Percentiles rank a stretch among this genome's conserved stretches.
phyloP scores from a whole-genome alignment of 176 grass and related monocot species.

The Saccharum spontaneum region DNA sequence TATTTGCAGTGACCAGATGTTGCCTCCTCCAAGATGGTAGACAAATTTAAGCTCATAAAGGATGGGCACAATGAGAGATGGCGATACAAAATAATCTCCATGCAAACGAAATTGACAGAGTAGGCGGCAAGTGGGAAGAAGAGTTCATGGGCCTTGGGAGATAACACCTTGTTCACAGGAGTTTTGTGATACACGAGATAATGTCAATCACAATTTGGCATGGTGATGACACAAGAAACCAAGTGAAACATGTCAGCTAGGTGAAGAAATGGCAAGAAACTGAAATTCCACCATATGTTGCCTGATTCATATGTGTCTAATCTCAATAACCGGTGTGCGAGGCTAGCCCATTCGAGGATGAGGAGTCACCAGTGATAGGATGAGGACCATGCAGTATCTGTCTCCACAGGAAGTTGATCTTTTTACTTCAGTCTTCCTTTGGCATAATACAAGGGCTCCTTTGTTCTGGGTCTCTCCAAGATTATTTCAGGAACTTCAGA shows the following conservation, averaged over 20 bases:
- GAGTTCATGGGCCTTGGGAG: not conserved
- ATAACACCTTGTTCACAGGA: not conserved
- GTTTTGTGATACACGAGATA: not conserved
- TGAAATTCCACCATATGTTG: not conserved
- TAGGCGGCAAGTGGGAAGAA: not conserved
- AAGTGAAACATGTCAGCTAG: not conserved
- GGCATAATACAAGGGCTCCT: not conserved
- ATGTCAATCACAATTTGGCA: not conserved
- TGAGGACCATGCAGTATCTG: not conserved
- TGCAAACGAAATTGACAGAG: not conserved
- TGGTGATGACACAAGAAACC: not conserved
- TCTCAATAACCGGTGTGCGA: not conserved
- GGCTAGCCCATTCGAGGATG: not conserved
- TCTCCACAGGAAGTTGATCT: not conserved
- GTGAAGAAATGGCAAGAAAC: not conserved
- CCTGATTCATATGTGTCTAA: not conserved
- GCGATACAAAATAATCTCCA: not conserved
- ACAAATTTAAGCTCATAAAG: not conserved
- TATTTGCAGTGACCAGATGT: not conserved
- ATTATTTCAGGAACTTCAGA: not conserved
- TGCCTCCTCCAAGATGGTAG: not conserved
- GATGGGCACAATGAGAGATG: not conserved
- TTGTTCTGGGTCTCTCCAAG: not conserved
- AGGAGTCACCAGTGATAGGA: not conserved
- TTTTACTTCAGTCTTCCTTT: not conserved